A percentile compares a stretch with the other conserved stretches of the same genome.
Evolutionary conservation across 2,329 filamentous ascomycete species (phyloP).

Genomic region (Botrytis tulipae): DNA sequence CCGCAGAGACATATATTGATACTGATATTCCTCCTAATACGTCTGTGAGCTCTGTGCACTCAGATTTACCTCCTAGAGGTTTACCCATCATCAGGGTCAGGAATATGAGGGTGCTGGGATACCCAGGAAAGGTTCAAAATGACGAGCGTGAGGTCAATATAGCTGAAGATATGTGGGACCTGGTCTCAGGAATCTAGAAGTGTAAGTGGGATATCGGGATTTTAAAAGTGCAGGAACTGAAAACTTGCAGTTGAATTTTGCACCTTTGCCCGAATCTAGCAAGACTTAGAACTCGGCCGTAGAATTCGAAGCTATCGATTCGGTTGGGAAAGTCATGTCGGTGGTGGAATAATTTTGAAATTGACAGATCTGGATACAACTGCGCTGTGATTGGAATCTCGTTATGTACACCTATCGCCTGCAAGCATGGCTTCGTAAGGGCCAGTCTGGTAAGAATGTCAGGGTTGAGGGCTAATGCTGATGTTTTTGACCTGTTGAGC

Average conservation of each 20-base stretch:
- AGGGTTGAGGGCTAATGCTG: background rate
- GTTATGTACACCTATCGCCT: accelerated
- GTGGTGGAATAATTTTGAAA: background rate
- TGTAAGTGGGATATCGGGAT: background rate
- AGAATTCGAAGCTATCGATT: background rate
- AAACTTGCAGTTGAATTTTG: background rate
- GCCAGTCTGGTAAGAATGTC: background rate
- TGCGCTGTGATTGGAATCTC: background rate
- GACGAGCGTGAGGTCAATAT: background rate
- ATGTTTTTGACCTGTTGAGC: background rate
- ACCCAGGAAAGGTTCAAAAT: background rate
- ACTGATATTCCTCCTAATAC: no score
- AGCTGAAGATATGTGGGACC: background rate
- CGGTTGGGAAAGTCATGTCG: background rate
- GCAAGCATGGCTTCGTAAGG: background rate
- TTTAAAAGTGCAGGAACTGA: background rate
- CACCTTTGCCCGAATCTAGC: background rate
- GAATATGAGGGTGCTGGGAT: background rate
- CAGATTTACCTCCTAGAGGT: no score
- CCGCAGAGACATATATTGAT: no score
- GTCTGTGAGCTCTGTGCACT: no score
- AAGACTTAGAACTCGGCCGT: background rate
- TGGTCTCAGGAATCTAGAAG: background rate
- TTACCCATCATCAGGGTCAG: background rate
- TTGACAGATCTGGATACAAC: background rate